A percentile compares a stretch with the other conserved stretches of the same genome.
Evolutionary conservation across 768 basidiomycete species (phyloP).

Genomic region (Phlebiopsis flavidoalba): DNA sequence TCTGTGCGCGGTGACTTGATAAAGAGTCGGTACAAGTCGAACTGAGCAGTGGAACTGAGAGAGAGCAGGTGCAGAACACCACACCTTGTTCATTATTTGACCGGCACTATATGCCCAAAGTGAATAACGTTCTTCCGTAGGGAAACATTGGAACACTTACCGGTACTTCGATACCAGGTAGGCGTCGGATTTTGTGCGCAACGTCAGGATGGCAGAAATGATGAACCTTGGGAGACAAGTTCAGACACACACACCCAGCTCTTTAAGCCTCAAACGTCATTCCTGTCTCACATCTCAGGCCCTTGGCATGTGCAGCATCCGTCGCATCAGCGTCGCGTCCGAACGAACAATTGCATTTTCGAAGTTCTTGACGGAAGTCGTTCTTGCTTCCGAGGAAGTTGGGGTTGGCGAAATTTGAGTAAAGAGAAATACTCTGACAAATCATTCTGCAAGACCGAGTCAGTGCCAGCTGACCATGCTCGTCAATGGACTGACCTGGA

Average conservation of each 20-base stretch:
- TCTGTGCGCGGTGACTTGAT: constrained; percentile 92
- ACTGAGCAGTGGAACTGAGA: constrained; percentile 62
- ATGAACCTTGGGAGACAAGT: constrained; percentile 90
- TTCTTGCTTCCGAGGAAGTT: constrained; percentile 83
- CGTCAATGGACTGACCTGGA: constrained; percentile 50
- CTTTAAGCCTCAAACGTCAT: constrained; percentile 90
- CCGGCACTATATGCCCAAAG: constrained; percentile 63
- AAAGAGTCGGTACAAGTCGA: constrained; percentile 82
- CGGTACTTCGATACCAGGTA: too few species aligned
- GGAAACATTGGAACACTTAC: too few species aligned
- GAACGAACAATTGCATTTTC: constrained; percentile 86
- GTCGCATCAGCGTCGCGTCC: constrained; percentile 88
- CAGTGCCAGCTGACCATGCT: not conserved
- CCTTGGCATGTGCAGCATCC: constrained; percentile 68
- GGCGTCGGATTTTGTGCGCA: not conserved
- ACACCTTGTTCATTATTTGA: constrained; percentile 99
- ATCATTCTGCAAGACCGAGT: constrained; percentile 58
- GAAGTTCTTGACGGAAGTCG: constrained; percentile 93
- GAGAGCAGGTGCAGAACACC: constrained; percentile 76
- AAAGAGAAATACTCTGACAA: constrained; percentile 92
- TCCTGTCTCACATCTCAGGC: constrained; percentile 79
- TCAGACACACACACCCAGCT: constrained; percentile 82
- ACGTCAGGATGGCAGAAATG: too few species aligned
- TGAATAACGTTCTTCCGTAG: not conserved
- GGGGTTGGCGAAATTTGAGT: constrained; percentile 89